A percentile compares a stretch with the other conserved stretches of the same genome.
phyloP scores from a whole-genome alignment of 768 basidiomycete species.

The Auriculariales sp. region DNA sequence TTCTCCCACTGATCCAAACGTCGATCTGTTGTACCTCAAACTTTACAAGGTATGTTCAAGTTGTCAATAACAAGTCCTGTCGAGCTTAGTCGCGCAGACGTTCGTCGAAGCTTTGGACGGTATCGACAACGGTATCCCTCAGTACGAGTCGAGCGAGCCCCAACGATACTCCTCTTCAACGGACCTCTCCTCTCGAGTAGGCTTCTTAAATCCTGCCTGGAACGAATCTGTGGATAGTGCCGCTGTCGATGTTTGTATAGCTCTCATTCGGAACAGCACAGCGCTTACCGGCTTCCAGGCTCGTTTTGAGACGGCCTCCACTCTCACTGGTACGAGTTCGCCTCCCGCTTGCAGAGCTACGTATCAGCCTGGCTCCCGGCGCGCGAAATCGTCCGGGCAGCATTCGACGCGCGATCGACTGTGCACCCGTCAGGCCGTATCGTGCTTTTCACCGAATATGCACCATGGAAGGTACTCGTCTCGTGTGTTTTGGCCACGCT shows the following conservation, averaged over 20 bases:
- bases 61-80: not conserved
- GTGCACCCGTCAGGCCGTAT: slow-evolving; percentile 65
- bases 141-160: slow-evolving; percentile 54
- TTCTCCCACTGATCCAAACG: slow-evolving; percentile 40
- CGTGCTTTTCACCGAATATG: slow-evolving; percentile 62
- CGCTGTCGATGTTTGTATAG: slow-evolving; percentile 61
- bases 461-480: slow-evolving; percentile 68
- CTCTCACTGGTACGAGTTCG: slow-evolving; percentile 78
- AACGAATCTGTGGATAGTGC: slow-evolving; percentile 61
- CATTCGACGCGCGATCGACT: slow-evolving; percentile 36
- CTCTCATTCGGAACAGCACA: not conserved
- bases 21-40: slow-evolving; percentile 72
- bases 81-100: slow-evolving; percentile 31
- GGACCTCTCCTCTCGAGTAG: slow-evolving; percentile 75
- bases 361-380: slow-evolving; percentile 88
- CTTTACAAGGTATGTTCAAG: slow-evolving; percentile 52
- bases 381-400: slow-evolving; percentile 56
- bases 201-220: slow-evolving; percentile 81
- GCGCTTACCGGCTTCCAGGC: slow-evolving; percentile 24
- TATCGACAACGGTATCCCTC: slow-evolving; percentile 87
- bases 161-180: slow-evolving; percentile 59
- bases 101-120: slow-evolving; percentile 92
- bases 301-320: slow-evolving; percentile 66
- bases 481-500: not conserved
- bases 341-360: slow-evolving; percentile 66